Base-by-base conservation (phyloP, 106 monocot species). In the Apostasia shenzhenica region DNA sequence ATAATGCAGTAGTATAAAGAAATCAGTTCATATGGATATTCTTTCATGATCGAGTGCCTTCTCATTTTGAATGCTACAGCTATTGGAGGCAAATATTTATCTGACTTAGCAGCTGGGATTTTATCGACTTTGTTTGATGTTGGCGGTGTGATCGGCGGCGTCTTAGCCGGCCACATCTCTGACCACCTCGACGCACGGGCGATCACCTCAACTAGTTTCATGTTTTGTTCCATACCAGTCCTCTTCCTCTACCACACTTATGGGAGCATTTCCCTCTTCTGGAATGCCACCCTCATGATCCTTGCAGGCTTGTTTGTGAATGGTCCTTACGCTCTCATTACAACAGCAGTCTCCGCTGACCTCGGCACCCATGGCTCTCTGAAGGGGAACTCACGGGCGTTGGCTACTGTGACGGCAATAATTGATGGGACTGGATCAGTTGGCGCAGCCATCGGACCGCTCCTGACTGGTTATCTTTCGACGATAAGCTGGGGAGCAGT, bases 291-390 rank as follows among this genome's bases (percentile, higher is more conserved):
- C 3, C 84, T 91, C 57, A 79, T 91, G 91, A 75, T 91, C 52
- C 13, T 80, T 12, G 64, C 91, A 0, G 91, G 91, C 52, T 72
- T 86, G 81, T 81, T 91, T 47, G 91, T 91, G 54, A 91, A 91
- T 9, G 91, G 91, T 2, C 91, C 91, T 3, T 91, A 91, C 41
- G 91, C 91, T 2, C 84, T 91, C 37, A 91, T 91, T 59, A 91
- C 91, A 38, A 91, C 91, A 1, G 91, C 91, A 8, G 91, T 91
- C 1, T 91, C 91, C 2, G 81, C 91, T 1, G 91, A 91, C 62
- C 86, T 91, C 1, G 91, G 91, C 47, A 86, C 84, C 45, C 89
- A 89, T 75, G 65, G 75, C 68, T 88, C 88, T 1, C 74, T 88
- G 37, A 73, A 79, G 1, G 83, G 86, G 6, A 81, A 81, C 51